These are phyloP conservation scores for Alternaria postmessia DNA, from an alignment of 2,329 filamentous ascomycete species.

Conservation along the genomic window DNA sequence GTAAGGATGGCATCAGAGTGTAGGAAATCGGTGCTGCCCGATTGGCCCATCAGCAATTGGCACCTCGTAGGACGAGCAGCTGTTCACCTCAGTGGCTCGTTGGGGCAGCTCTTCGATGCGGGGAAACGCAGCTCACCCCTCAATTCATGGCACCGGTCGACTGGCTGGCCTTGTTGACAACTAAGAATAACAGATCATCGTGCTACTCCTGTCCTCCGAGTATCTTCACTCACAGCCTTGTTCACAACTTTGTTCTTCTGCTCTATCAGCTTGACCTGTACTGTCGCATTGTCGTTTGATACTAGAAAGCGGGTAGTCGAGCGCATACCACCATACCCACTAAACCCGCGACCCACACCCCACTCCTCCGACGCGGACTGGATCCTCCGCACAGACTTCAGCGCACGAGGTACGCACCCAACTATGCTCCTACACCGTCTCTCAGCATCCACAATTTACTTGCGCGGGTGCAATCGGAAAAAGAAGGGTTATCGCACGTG, in stretches of 20 bases:
- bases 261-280: neutral
- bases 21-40: constrained; percentile 16
- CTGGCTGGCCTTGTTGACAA: constrained; percentile 21
- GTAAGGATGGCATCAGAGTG: constrained; percentile 14
- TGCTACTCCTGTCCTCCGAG: constrained; percentile 5
- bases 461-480: constrained; percentile 20
- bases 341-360: constrained; percentile 22
- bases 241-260: constrained; percentile 18
- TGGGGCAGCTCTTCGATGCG: constrained; percentile 34
- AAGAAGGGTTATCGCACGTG: constrained; percentile 14
- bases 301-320: constrained; percentile 4
- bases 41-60: constrained; percentile 26
- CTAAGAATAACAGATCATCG: constrained; percentile 10
- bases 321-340: constrained; percentile 10
- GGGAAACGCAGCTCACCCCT: constrained; percentile 35
- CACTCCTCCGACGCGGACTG: constrained; percentile 18
- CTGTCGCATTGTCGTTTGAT: constrained; percentile 9
- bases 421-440: constrained; percentile 16
- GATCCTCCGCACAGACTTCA: constrained; percentile 17
- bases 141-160: constrained; percentile 30
- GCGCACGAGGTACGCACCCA: constrained; percentile 17
- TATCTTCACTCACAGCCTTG: constrained; percentile 14
- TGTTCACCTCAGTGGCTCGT: constrained; percentile 24
- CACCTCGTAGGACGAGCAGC: constrained; percentile 14
- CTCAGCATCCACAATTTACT: constrained; percentile 3